Base-by-base conservation (phyloP, 129 eudicot species). In the Artemisia argyi region DNA sequence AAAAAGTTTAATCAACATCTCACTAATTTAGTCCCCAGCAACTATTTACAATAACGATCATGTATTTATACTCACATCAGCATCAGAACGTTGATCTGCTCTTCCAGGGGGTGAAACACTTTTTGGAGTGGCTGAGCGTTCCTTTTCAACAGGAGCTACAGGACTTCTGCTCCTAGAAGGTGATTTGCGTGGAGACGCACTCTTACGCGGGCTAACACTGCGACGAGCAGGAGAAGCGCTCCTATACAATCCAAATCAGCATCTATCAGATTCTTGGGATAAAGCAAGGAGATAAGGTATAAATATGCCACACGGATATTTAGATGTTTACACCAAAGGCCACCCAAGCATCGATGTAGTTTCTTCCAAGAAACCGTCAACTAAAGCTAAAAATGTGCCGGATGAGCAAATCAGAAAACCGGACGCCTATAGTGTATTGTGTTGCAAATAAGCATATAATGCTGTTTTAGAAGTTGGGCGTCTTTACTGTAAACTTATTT, bases 191-290 rank as follows among this genome's bases (percentile, higher is more conserved):
- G 97, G 96, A 30, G 95, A 90, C 42, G 73, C 82, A 69, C 96
- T 90, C 83, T 85, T 86, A 56, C 88, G 80, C n/a, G 96, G 93
- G 66, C 97, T 95, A 30, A 66, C 85, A 67, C 92, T 85, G 35
- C 81, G 83, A 24, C 85, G 71, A 61, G 73, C 83, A 81, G 66
- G 91, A 26, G 96, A 88, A 67, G 80, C 83, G 61, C 96, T 84
- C 56, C 68, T 71, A 71, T 12, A 76, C 15, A 71, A 66, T 32
- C 8, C 64, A 42, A 75, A 13, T 11, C 44, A 30, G 24, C 18
- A 52, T 73, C 51, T 3, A 73, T 49, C 61, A 82, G 49, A 66
- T 51, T 17, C 11, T 44, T 58, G 15, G 3, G 28, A 49, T 26
- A 16, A 48, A 65, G 57, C 1, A 30, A 57, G n/a, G 8, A n/a